Evolutionary conservation across 2,329 filamentous ascomycete species (phyloP).

Genomic region (Trichoderma sp.): DNA sequence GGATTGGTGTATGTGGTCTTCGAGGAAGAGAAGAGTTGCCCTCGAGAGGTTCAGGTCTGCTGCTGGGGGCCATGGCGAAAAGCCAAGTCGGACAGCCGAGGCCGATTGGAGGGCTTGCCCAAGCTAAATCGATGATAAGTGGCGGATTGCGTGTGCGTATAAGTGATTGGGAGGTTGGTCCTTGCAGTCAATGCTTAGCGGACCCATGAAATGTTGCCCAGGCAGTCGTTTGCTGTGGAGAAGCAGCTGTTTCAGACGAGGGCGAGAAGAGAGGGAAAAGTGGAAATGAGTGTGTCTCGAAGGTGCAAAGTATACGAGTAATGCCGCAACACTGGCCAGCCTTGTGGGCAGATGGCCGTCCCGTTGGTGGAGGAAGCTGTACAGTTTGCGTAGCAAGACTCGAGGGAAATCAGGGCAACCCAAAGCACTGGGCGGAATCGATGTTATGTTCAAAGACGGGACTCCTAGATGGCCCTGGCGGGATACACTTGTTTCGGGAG

Average conservation of each 20-base stretch:
- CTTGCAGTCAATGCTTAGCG: not conserved
- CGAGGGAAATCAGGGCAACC: not conserved
- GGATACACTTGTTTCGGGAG: not conserved
- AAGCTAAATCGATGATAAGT: too few species aligned
- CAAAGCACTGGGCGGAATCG: not conserved
- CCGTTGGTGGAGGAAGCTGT: too few species aligned
- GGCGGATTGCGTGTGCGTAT: not conserved
- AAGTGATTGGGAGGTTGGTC: conserved; percentile 4
- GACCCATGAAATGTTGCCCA: conserved; percentile 8
- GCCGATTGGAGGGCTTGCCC: not conserved
- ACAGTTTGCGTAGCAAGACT: not conserved
- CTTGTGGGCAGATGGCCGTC: not conserved
- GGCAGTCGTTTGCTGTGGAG: not conserved
- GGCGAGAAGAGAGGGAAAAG: not conserved
- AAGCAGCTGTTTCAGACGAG: not conserved
- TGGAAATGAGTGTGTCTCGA: not conserved
- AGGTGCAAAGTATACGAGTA: not conserved
- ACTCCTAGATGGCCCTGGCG: not conserved
- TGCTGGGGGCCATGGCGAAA: conserved; percentile 27
- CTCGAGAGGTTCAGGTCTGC: conserved; percentile 9
- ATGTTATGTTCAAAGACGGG: not conserved
- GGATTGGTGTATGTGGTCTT: not conserved
- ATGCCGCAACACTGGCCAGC: not conserved
- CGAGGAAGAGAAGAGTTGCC: conserved; percentile 19
- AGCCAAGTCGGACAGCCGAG: conserved; percentile 16